Evolutionary conservation across 169 alveolate species (phyloP), one percentile per base, ranked within the genome.

Genomic region (Babesia ovis): DNA sequence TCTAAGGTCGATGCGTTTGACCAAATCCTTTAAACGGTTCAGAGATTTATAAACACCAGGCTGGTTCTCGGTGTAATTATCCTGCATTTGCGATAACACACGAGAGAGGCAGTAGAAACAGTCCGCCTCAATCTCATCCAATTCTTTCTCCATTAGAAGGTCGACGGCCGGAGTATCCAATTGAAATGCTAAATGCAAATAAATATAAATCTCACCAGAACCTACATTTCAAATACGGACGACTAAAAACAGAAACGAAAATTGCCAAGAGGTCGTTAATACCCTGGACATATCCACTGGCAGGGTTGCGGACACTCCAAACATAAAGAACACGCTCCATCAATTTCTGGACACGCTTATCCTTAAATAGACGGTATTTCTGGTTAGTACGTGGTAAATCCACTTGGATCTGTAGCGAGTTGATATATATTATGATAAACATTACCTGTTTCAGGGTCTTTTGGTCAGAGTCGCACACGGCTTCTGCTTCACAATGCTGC

Each of bases 241-340:
- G 84, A 89, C 68, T 58, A 39, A 81, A 64, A 31, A 46, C 67
- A 14, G 60, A 35, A 37, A 81, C 60, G 67, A 81, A 81, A 11
- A 81, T 12, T 0, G 67, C 79, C 18, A 84, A 53, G 54, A 95
- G 72, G 73, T 95, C 98, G 76, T 95, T 95, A 37, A 95, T 91
- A 34, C 98, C 98, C 75, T 85, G 97, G 4, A 95, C 98, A 79
- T 95, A 95, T 48, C 98, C 98, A 69, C 95, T 86, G 3, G 97
- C 97, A 14, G 98, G 98, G 84, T 95, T 92, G 66, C 96, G 74
- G 41, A 94, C 94, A 16, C 97, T 93, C 95, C 97, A 95, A 22
- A 94, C 86, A 69, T 90, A 95, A 64, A 94, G 89, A 14, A 95
- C 91, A 51, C 97, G 85, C 73, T 92, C 97, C 92, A 95, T 91